These are phyloP conservation scores for Trichoderma afroharzianum DNA, from an alignment of 2,329 filamentous ascomycete genomes.

Conservation along the genomic window DNA sequence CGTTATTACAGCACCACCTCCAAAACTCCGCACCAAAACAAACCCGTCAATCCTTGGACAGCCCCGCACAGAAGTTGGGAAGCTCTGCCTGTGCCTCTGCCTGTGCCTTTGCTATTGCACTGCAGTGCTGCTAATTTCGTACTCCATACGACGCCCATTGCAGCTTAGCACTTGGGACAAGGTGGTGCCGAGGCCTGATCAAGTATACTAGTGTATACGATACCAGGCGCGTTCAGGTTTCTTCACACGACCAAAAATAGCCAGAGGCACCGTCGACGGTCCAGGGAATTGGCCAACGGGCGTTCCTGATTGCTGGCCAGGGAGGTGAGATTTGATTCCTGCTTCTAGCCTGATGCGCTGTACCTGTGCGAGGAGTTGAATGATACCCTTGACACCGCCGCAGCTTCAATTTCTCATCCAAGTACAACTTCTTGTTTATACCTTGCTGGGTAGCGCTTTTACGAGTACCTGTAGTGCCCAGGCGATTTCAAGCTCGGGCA, in stretches of 20 bases:
- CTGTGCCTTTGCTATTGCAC: too few relatives aligned
- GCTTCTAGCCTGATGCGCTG: neutral
- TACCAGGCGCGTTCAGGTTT: neutral
- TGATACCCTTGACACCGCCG: neutral
- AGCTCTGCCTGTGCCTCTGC: neutral
- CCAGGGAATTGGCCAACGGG: neutral
- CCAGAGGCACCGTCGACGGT: neutral
- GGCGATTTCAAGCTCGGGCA: neutral
- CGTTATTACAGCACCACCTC: neutral
- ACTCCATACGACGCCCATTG: neutral
- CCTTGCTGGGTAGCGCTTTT: neutral
- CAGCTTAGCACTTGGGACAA: neutral
- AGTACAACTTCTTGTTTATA: neutral
- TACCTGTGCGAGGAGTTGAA: neutral
- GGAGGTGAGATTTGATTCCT: neutral
- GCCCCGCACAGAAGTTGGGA: neutral
- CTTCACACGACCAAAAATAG: conserved; percentile 6
- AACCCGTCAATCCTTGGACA: neutral
- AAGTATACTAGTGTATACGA: neutral
- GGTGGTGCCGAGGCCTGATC: neutral
- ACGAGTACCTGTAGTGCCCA: neutral
- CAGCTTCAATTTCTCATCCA: neutral
- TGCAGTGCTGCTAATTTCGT: neutral
- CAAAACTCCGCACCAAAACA: neutral
- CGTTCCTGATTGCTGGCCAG: neutral